These are phyloP conservation scores for Raddia distichophylla DNA, from an alignment of 176 grass and related monocot species.

Conservation along the genomic window DNA sequence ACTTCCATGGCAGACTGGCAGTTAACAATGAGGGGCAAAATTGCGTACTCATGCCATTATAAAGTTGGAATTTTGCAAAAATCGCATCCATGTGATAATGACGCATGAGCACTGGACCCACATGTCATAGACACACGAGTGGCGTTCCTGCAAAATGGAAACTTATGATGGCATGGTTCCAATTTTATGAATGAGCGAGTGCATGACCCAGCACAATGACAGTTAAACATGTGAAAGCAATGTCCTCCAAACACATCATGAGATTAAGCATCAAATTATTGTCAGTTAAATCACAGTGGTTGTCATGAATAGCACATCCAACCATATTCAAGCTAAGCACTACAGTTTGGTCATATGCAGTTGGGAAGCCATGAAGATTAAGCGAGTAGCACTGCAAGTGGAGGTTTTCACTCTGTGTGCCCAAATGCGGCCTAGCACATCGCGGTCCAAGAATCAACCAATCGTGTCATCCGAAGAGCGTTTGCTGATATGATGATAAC, in stretches of 20 bases:
- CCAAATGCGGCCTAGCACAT: background rate
- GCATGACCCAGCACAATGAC: background rate
- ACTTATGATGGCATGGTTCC: too few species aligned
- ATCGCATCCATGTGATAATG: too few species aligned
- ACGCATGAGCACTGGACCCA: too few species aligned
- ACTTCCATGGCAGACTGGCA: background rate
- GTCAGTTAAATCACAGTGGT: background rate
- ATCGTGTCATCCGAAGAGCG: background rate
- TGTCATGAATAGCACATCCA: slow-evolving; percentile 18
- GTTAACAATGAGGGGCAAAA: background rate
- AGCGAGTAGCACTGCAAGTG: background rate
- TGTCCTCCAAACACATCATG: background rate
- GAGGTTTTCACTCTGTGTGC: background rate
- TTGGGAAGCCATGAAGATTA: background rate
- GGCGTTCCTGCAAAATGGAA: too few species aligned
- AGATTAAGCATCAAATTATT: background rate
- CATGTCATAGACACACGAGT: too few species aligned
- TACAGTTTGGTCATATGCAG: background rate
- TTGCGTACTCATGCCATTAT: too few species aligned
- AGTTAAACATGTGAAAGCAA: slow-evolving; percentile 26
- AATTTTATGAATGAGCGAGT: background rate
- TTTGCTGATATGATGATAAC: background rate
- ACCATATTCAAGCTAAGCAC: background rate
- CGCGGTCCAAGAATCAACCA: background rate
- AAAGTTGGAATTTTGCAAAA: too few species aligned